Base-by-base conservation (phyloP, 1,284 basidiomycete genomes). In the Kalmanozyma brasiliensis region DNA sequence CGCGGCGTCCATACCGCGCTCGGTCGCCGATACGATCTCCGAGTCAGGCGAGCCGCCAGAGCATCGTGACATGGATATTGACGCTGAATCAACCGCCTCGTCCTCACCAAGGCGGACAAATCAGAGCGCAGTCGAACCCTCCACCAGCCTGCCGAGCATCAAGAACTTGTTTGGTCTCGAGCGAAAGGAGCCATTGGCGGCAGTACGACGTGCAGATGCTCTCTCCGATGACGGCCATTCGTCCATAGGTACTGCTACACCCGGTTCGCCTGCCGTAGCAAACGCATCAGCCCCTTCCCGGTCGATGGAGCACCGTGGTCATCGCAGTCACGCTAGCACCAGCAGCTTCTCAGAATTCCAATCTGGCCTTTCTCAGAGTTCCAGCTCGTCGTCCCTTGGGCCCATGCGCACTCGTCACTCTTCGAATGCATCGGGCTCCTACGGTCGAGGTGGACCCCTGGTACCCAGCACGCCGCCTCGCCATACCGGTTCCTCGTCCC, bases 131-230 rank as follows among this genome's bases (percentile, higher is more conserved):
- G 16, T 19, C 7, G 65, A 63, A 35, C 40, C 65, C 32, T 51
- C 52, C 20, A 52, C 60, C 40, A 69, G 60, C 32, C 47, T 70
- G 14, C 67, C 67, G 11, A 70, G 67, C 41, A 70, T 70, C 52
- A 64, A 70, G 34, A 70, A 70, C 34, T 47, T 70, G 13, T 70
- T 70, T 20, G 67, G 67, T 19, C 48, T 70, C 19, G 67, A 64
- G 37, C 44, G 61, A 19, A 59, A 41, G 36, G 67, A 69, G 47
- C 56, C 66, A 4, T 45, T 69, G 4, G 55, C 66, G 13, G 59
- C 55, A 1, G 60, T 69, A 24, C 51, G 66, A 26, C 59, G 66
- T 9, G 29, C 30, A 19, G 56, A 69, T 29, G 52, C 34, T 6
- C n/a, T 45, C 5, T 52, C 60, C 8, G 56, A 63, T 23, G 66